phyloP scores from a whole-genome alignment of 768 basidiomycete species.

The Chalciporus chontae region DNA sequence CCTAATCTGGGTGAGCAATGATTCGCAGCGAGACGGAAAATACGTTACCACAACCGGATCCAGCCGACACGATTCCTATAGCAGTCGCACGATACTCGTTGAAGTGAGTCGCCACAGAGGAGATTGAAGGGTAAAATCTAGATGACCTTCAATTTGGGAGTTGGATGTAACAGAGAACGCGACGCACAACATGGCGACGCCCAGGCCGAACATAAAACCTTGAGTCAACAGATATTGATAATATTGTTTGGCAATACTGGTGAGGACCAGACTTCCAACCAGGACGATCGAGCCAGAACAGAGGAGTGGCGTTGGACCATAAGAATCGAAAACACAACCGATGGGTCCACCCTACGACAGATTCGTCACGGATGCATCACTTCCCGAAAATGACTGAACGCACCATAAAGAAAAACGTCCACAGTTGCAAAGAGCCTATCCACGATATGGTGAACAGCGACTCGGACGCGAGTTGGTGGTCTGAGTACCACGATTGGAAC shows the following conservation, averaged over 20 bases:
- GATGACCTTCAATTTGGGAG: constrained; percentile 4
- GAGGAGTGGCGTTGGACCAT: constrained; percentile 56
- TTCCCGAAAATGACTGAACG: constrained; percentile 17
- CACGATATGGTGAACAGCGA: constrained; percentile 60
- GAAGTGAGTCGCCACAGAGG: constrained; percentile 67
- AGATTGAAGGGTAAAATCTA: constrained; percentile 69
- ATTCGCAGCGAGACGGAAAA: constrained; percentile 14
- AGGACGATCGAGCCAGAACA: constrained; percentile 47
- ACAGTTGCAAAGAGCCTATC: constrained; percentile 69
- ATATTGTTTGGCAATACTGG: constrained; percentile 53
- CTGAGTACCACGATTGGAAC: constrained; percentile 64
- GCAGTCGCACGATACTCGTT: constrained; percentile 64
- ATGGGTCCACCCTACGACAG: constrained; percentile 54
- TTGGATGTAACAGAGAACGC: neutral
- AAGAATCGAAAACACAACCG: constrained; percentile 56
- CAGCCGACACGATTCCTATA: constrained; percentile 65
- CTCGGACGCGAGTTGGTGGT: constrained; percentile 50
- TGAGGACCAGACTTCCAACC: constrained; percentile 52
- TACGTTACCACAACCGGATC: constrained; percentile 56
- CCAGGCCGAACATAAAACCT: constrained; percentile 62
- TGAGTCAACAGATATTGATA: constrained; percentile 63
- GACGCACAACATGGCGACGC: constrained; percentile 61
- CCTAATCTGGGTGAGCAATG: constrained; percentile 37
- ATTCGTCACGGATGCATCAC: neutral
- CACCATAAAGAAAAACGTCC: constrained; percentile 68